phyloP scores from a whole-genome alignment of 495 filamentous ascomycete genomes.

The Glarea lozoyensis region DNA sequence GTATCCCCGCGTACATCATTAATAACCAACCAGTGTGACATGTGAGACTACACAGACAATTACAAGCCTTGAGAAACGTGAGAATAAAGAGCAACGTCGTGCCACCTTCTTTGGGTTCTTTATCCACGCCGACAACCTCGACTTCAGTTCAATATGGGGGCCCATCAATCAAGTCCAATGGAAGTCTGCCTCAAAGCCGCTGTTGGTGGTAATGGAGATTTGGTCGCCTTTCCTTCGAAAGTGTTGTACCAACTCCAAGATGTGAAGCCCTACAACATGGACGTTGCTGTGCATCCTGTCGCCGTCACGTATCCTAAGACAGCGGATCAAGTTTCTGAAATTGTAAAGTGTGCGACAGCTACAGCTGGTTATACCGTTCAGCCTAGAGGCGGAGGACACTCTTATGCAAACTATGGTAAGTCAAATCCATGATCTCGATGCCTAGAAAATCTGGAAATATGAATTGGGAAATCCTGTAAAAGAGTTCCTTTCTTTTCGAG shows the following conservation, averaged over 20 bases:
- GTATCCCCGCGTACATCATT: too few relatives aligned
- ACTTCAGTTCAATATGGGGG: too few relatives aligned
- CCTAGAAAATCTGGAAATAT: constrained; percentile 29
- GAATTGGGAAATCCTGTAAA: neutral
- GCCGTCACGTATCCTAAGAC: constrained; percentile 54
- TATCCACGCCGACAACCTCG: too few relatives aligned
- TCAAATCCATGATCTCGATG: constrained; percentile 48
- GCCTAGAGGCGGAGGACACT: constrained; percentile 63
- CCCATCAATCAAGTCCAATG: too few relatives aligned
- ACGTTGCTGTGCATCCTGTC: constrained; percentile 46
- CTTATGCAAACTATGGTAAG: constrained; percentile 43
- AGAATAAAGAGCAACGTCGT: too few relatives aligned
- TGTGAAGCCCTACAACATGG: constrained; percentile 51
- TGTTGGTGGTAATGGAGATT: too few relatives aligned
- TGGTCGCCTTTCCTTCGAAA: neutral
- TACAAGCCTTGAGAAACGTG: too few relatives aligned
- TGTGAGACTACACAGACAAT: too few relatives aligned
- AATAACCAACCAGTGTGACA: too few relatives aligned
- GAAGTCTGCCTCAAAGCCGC: neutral
- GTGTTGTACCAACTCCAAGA: neutral
- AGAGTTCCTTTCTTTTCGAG: too few relatives aligned
- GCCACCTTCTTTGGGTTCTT: too few relatives aligned
- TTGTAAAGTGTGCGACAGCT: constrained; percentile 51
- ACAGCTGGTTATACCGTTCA: constrained; percentile 50
- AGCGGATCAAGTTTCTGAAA: constrained; percentile 44